Percentiles rank a stretch among this genome's conserved stretches.
Evolutionary conservation across 495 filamentous ascomycete species (phyloP).

Genomic region (Penicillium longicatenatum): DNA sequence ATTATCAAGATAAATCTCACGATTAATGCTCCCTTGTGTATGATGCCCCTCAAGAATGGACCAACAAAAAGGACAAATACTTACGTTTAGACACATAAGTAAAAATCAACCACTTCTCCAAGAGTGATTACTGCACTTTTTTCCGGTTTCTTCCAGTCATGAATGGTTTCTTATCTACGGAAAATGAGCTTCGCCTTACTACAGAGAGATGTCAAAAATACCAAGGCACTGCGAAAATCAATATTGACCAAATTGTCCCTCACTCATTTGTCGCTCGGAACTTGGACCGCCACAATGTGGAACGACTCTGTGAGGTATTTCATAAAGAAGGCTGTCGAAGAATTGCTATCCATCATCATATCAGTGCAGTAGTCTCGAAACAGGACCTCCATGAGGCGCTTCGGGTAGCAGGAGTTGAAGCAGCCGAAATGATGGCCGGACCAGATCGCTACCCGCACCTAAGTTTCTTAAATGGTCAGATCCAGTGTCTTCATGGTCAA

Average conservation of each 20-base stretch:
- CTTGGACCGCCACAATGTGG: slow-evolving; percentile 22
- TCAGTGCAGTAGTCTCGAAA: slow-evolving; percentile 26
- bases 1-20: too few relatives aligned
- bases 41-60: too few relatives aligned
- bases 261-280: slow-evolving; percentile 12
- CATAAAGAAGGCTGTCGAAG: slow-evolving; percentile 24
- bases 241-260: neutral
- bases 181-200: too few relatives aligned
- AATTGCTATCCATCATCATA: slow-evolving; percentile 27
- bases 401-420: slow-evolving; percentile 6
- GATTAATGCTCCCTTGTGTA: too few relatives aligned
- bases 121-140: too few relatives aligned
- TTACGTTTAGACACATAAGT: too few relatives aligned
- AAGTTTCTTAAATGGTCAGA: slow-evolving; percentile 12
- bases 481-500: slow-evolving; percentile 38
- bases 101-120: too few relatives aligned
- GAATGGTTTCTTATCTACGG: too few relatives aligned
- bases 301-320: slow-evolving; percentile 29
- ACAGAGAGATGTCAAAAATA: too few relatives aligned
- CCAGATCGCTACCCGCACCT: slow-evolving; percentile 11
- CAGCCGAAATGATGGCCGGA: slow-evolving; percentile 11
- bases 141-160: too few relatives aligned
- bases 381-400: slow-evolving; percentile 18
- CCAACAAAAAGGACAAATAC: too few relatives aligned
- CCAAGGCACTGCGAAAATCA: too few relatives aligned